A percentile compares a stretch with the other conserved stretches of the same genome.
These are phyloP conservation scores for Ogataea trehalophila DNA, from an alignment of 805 yeast genomes.

Conservation along the genomic window DNA sequence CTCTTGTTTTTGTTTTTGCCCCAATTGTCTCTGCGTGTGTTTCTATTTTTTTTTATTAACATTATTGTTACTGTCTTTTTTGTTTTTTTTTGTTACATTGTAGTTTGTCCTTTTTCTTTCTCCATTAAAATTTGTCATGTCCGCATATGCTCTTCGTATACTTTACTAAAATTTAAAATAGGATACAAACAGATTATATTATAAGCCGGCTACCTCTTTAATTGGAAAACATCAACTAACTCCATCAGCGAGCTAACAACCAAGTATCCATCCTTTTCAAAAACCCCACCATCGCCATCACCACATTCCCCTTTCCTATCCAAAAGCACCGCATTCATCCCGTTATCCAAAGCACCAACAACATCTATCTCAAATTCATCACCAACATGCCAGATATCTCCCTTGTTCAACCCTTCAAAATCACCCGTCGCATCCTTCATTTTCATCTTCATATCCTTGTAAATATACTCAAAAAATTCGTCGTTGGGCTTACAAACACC, in stretches of 20 bases:
- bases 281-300: slow-evolving; percentile 6
- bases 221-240: slow-evolving; percentile 5
- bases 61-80: too few species aligned
- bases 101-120: background rate
- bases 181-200: background rate
- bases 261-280: slow-evolving; percentile 8
- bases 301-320: slow-evolving; percentile 18
- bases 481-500: slow-evolving; percentile 50
- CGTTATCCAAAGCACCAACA: slow-evolving; percentile 46
- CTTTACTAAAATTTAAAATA: too few species aligned
- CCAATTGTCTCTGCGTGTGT: background rate
- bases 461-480: slow-evolving; percentile 40
- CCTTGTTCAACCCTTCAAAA: background rate
- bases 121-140: too few species aligned
- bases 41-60: background rate
- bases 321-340: slow-evolving; percentile 53
- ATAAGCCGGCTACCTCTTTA: background rate
- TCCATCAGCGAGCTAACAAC: slow-evolving; percentile 9
- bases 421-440: background rate
- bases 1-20: background rate
- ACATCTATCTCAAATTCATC: slow-evolving; percentile 56
- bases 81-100: background rate
- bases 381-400: slow-evolving; percentile 57
- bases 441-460: slow-evolving; percentile 16
- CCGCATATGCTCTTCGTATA: too few species aligned